phyloP scores from a whole-genome alignment of 257 asterid species.

The Scutellaria baicalensis region DNA sequence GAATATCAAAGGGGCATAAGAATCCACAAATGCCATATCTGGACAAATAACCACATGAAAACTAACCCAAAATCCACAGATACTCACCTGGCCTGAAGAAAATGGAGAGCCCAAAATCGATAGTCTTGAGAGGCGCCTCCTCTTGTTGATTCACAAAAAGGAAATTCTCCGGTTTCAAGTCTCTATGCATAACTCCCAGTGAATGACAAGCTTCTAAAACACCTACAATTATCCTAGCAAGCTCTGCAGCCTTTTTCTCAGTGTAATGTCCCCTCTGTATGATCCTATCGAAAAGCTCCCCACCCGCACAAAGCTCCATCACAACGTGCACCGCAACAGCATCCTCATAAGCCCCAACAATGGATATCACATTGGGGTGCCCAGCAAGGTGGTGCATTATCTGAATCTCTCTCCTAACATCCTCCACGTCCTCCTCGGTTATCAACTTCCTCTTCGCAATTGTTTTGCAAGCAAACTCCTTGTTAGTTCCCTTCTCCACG shows the following conservation, averaged over 20 bases:
- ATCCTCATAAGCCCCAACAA: conserved; percentile 85
- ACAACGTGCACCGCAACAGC: conserved; percentile 78
- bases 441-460: conserved; percentile 71
- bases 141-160: conserved; percentile 67
- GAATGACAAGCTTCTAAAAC: conserved; percentile 83
- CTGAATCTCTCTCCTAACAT: conserved; percentile 84
- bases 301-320: conserved; percentile 90
- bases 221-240: conserved; percentile 65
- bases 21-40: too few relatives aligned
- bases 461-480: conserved; percentile 72
- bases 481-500: conserved; percentile 49
- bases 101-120: conserved; percentile 81
- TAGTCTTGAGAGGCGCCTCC: conserved; percentile 71
- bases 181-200: conserved; percentile 89
- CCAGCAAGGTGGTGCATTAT: conserved; percentile 93
- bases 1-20: too few relatives aligned
- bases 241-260: conserved; percentile 74
- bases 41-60: neutral
- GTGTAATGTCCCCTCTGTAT: conserved; percentile 75
- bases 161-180: conserved; percentile 89
- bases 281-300: conserved; percentile 93
- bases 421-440: conserved; percentile 77
- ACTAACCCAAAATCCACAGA: neutral
- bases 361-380: conserved; percentile 60
- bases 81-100: conserved; percentile 79